Percentiles rank a stretch among this genome's conserved stretches.
Conservation (phyloP, 1,139 yeast genomes). For the Taiozyma sp. region DNA sequence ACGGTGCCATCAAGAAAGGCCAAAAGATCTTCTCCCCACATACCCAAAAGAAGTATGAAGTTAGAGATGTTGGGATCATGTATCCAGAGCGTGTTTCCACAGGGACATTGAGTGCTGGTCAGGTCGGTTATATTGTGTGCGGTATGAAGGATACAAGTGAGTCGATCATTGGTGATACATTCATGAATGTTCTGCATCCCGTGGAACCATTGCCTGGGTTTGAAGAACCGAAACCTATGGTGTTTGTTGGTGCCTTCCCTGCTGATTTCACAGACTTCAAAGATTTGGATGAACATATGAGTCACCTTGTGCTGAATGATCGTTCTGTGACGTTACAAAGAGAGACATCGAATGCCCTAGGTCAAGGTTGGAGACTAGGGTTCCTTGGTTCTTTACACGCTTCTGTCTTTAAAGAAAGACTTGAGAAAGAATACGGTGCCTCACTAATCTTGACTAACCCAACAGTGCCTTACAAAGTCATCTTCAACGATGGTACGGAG, state of each 20-base stretch:
- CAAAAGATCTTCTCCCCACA: slow-evolving; percentile 74
- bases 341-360: slow-evolving; percentile 91
- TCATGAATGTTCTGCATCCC: slow-evolving; percentile 60
- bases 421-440: slow-evolving; percentile 92
- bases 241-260: slow-evolving; percentile 96
- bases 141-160: slow-evolving; percentile 89
- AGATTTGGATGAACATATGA: slow-evolving; percentile 83
- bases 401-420: slow-evolving; percentile 84
- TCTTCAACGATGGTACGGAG: slow-evolving; percentile 58
- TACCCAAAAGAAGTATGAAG: slow-evolving; percentile 70
- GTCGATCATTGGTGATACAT: slow-evolving; percentile 90
- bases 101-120: slow-evolving; percentile 71
- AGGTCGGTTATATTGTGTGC: slow-evolving; percentile 88
- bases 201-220: slow-evolving; percentile 87
- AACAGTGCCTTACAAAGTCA: slow-evolving; percentile 84
- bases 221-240: slow-evolving; percentile 98
- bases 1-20: slow-evolving; percentile 72
- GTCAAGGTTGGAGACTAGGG: slow-evolving; percentile 97
- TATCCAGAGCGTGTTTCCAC: slow-evolving; percentile 77
- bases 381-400: slow-evolving; percentile 94
- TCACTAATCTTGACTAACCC: slow-evolving; percentile 91
- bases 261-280: slow-evolving; percentile 92
- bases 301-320: slow-evolving; percentile 83
- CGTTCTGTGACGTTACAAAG: slow-evolving; percentile 85
- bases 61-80: slow-evolving; percentile 93